Evolutionary conservation across 352 stramenopile species (phyloP).

Genomic region (Phytophthora crassamura): DNA sequence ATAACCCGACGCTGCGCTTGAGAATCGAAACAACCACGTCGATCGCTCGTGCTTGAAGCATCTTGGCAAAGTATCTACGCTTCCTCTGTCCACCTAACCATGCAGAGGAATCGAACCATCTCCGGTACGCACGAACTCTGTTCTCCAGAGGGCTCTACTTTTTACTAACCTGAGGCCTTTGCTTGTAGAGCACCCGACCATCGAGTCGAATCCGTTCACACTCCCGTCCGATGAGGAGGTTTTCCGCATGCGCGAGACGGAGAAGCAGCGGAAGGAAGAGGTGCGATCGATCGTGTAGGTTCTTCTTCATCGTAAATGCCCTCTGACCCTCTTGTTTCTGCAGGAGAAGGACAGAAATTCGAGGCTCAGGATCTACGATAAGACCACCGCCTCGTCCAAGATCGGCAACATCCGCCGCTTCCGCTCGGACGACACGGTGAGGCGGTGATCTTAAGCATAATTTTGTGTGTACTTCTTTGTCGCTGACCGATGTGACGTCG

Average conservation of each 20-base stretch:
- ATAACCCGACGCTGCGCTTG: slow-evolving; percentile 15
- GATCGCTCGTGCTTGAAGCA: background rate
- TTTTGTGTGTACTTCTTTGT: background rate
- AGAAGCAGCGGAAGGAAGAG: slow-evolving; percentile 89
- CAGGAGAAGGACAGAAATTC: slow-evolving; percentile 68
- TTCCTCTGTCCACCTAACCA: slow-evolving; percentile 1
- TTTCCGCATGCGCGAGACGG: slow-evolving; percentile 93
- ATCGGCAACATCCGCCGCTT: slow-evolving; percentile 86
- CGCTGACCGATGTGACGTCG: too few relatives aligned
- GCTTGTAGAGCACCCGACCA: slow-evolving; percentile 41
- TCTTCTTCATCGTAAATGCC: background rate
- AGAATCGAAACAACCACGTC: slow-evolving; percentile 4
- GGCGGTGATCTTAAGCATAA: background rate
- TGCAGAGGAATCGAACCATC: slow-evolving; percentile 34
- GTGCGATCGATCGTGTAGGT: slow-evolving; percentile 11
- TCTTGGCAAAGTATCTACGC: too few relatives aligned
- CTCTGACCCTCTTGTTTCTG: background rate
- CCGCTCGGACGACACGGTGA: slow-evolving; percentile 66
- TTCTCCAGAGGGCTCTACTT: background rate
- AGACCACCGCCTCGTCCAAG: slow-evolving; percentile 81
- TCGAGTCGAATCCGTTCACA: slow-evolving; percentile 90
- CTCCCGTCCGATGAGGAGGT: slow-evolving; percentile 95
- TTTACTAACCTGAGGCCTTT: background rate
- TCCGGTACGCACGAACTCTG: slow-evolving; percentile 18
- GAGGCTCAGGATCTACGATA: slow-evolving; percentile 91